These are phyloP conservation scores for Theileria equi DNA, from an alignment of 169 alveolate genomes.

Conservation along the genomic window DNA sequence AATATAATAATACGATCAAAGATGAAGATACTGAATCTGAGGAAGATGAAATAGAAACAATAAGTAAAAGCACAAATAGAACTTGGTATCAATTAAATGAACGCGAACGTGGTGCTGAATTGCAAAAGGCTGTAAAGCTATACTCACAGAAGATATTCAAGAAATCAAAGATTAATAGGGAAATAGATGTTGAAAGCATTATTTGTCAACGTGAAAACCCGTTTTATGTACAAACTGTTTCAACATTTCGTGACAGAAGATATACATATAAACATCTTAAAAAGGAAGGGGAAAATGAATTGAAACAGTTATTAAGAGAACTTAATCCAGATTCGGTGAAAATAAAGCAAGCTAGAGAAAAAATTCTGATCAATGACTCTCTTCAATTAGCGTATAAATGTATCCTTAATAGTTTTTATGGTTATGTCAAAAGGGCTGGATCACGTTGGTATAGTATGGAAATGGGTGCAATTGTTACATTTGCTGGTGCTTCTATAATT, in stretches of 20 bases:
- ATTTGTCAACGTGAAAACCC: conserved; percentile 98
- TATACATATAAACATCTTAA: conserved; percentile 88
- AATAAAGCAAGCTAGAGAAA: conserved; percentile 85
- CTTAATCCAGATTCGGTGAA: conserved; percentile 72
- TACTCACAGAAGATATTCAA: conserved; percentile 70
- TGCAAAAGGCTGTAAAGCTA: conserved; percentile 89
- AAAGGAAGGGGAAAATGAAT: conserved; percentile 79
- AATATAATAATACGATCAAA: not conserved
- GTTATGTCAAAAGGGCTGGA: conserved; percentile 98
- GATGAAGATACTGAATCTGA: conserved; percentile 24
- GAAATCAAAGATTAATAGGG: conserved; percentile 65
- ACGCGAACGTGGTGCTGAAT: conserved; percentile 78
- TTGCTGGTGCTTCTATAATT: conserved; percentile 94
- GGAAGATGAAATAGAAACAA: not conserved
- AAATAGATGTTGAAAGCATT: conserved; percentile 76
- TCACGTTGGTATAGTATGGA: conserved; percentile 99
- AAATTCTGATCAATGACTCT: conserved; percentile 90
- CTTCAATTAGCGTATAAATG: conserved; percentile 98
- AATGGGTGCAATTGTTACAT: conserved; percentile 99
- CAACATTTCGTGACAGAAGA: conserved; percentile 93
- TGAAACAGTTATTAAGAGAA: conserved; percentile 78
- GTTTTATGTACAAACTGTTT: conserved; percentile 95
- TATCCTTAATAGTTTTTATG: conserved; percentile 97
- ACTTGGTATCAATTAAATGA: conserved; percentile 81
- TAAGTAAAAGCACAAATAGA: not conserved